Conservation (phyloP, 208 protist species). For the Wallacemonas rigidus region DNA sequence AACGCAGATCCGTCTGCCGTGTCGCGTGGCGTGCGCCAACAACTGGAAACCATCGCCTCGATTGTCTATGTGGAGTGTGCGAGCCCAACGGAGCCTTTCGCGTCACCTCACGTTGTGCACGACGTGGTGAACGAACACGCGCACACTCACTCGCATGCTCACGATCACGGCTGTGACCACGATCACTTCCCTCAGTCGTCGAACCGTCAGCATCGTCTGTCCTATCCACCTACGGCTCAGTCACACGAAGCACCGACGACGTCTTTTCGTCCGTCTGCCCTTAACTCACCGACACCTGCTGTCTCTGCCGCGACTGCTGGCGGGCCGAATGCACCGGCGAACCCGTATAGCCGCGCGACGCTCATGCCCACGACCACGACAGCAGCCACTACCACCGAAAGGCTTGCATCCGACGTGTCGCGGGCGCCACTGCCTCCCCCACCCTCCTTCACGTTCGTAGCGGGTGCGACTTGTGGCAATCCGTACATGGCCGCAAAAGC, state of each 20-base stretch:
- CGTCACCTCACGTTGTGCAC: background rate
- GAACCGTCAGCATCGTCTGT: too few relatives aligned
- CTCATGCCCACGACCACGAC: background rate
- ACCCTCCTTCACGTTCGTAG: conserved; percentile 14
- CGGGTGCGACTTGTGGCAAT: background rate
- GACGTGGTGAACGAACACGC: conserved; percentile 14
- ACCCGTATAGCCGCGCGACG: background rate
- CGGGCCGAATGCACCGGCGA: background rate
- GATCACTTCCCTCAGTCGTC: background rate
- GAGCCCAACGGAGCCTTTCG: conserved; percentile 4
- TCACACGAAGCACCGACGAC: too few relatives aligned
- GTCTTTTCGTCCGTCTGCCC: too few relatives aligned
- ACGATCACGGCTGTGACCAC: conserved; percentile 29
- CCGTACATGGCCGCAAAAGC: background rate
- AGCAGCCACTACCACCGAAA: background rate
- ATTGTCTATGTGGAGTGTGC: conserved; percentile 72
- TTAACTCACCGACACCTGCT: background rate
- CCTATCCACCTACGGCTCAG: too few relatives aligned
- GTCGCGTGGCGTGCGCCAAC: conserved; percentile 28
- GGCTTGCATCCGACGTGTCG: background rate
- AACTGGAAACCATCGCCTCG: conserved; percentile 39
- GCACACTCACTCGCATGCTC: conserved; percentile 23
- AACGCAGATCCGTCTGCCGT: conserved; percentile 43
- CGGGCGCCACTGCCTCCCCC: background rate
- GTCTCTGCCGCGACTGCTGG: background rate